Evolutionary conservation across 306 rosid genomes (phyloP), one percentile per base, ranked within the genome.

Genomic region (Gynostemma pentaphyllum): DNA sequence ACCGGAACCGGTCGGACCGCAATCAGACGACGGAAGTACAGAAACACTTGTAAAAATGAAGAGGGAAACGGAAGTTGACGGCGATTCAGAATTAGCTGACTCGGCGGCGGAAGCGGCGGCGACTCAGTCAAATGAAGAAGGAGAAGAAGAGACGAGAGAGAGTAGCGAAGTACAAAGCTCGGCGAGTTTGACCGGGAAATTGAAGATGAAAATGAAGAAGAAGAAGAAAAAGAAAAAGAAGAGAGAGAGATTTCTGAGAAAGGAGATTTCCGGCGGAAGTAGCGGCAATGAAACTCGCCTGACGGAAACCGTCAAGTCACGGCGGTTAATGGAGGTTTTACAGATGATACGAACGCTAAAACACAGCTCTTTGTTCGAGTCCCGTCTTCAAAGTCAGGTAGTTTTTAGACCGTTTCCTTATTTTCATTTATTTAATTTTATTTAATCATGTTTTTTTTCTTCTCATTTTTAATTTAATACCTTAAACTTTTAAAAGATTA

Each of bases 141-240:
- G 42, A 22, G 66, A 26, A 37, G 82, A 62, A 55, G 70, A 79
- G 64, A 61, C 80, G 45, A 68, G 87, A 28, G 94, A 78, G 67
- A 88, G 94, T 54, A 75, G 96, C 39, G 96, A 83, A 49, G 95
- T 85, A 54, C 95, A 89, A 32, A 89, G 95, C 74, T 89, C 91
- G n/a, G 86, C 85, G 49, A 89, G 90, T 19, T 73, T 89, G 57
- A 76, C 95, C 23, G 52, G 82, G 36, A 82, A 53, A 72, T 39
- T 61, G 37, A 68, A 77, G n/a, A n/a, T n/a, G n/a, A n/a, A n/a
- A n/a, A n/a, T n/a, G n/a, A n/a, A n/a, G n/a, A n/a, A n/a, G n/a
- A n/a, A n/a, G n/a, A n/a, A n/a, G n/a, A n/a, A n/a, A n/a, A n/a
- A n/a, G n/a, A n/a, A n/a, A n/a, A n/a, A n/a, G 76, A 79, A 72